These are phyloP conservation scores for Withania somnifera DNA, from an alignment of 305 asterid genomes.

Conservation along the genomic window DNA sequence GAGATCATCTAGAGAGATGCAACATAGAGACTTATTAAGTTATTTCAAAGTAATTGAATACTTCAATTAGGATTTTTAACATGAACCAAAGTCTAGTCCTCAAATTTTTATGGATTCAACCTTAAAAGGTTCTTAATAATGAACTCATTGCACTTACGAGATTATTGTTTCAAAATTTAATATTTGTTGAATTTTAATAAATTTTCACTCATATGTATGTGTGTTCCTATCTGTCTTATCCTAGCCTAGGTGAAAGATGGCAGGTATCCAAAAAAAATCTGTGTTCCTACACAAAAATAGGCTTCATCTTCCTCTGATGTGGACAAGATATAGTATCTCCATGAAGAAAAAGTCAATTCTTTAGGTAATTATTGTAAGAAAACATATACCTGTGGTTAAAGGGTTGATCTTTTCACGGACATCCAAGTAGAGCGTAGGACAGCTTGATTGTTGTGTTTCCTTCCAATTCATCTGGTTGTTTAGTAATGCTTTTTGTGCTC, in stretches of 20 bases:
- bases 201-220: no score
- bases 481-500: background rate
- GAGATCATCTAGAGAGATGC: background rate
- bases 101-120: background rate
- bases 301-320: background rate
- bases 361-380: background rate
- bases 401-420: background rate
- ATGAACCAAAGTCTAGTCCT: no score
- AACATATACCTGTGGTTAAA: slow-evolving; percentile 5
- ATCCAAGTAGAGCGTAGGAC: background rate
- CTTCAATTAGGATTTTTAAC: background rate
- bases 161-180: no score
- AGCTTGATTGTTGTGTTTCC: background rate
- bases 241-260: no score
- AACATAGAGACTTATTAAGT: background rate
- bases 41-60: background rate
- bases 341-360: background rate
- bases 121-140: background rate
- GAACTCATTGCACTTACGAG: background rate
- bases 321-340: background rate
- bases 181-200: background rate
- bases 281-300: background rate
- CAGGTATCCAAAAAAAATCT: no score
- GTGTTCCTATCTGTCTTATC: no score
- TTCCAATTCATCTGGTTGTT: no score